These are phyloP conservation scores for Chaetomidium leptoderma DNA, from an alignment of 495 filamentous ascomycete genomes.

Conservation along the genomic window DNA sequence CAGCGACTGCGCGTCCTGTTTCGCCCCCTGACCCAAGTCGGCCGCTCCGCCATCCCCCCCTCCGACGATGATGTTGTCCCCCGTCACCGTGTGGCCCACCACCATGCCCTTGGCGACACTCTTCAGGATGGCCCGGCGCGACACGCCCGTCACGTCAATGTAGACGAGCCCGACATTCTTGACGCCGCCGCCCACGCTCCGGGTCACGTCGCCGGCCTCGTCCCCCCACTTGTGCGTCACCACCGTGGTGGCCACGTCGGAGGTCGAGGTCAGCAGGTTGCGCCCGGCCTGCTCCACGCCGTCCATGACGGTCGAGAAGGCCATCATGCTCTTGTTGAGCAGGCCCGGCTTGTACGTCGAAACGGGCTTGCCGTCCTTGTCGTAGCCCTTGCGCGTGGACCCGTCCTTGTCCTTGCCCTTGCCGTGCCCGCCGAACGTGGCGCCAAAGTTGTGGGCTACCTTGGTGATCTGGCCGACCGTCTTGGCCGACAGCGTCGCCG, in stretches of 20 bases:
- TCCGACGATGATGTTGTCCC: slow-evolving; percentile 79
- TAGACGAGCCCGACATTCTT: slow-evolving; percentile 98
- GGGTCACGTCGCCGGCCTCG: slow-evolving; percentile 73
- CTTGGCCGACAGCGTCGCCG: slow-evolving; percentile 73
- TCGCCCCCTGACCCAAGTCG: slow-evolving; percentile 5
- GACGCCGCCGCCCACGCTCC: slow-evolving; percentile 72
- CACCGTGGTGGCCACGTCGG: slow-evolving; percentile 71
- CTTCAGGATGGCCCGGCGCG: slow-evolving; percentile 81
- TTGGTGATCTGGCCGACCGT: slow-evolving; percentile 78
- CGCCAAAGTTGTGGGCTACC: slow-evolving; percentile 84
- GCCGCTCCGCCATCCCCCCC: slow-evolving; percentile 60
- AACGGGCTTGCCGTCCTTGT: slow-evolving; percentile 59
- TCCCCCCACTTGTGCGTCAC: slow-evolving; percentile 79
- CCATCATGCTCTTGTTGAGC: slow-evolving; percentile 91
- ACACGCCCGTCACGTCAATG: slow-evolving; percentile 91
- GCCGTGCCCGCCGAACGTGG: slow-evolving; percentile 60
- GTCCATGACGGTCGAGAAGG: slow-evolving; percentile 91
- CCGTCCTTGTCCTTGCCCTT: slow-evolving; percentile 49
- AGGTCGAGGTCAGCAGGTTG: slow-evolving; percentile 66
- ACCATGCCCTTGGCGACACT: slow-evolving; percentile 98
- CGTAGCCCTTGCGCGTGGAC: slow-evolving; percentile 48
- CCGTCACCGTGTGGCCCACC: slow-evolving; percentile 76
- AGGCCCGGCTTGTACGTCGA: slow-evolving; percentile 78
- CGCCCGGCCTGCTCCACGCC: slow-evolving; percentile 82
- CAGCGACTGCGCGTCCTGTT: slow-evolving; percentile 13